Base-by-base conservation (phyloP, 768 basidiomycete species). In the Psilocybe tampanensis region DNA sequence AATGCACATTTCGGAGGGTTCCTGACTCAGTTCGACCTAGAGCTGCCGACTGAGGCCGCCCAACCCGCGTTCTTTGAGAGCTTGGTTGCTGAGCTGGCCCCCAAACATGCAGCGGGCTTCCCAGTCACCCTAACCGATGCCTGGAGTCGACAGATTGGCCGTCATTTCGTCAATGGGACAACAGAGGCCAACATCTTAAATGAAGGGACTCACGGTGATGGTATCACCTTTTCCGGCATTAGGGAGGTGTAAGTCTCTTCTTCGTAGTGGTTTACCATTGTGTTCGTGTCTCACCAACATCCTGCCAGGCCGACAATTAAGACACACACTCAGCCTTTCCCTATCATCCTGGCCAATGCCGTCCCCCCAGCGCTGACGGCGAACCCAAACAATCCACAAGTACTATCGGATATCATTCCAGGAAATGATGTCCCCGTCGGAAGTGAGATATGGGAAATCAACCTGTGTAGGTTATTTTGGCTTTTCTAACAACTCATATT, bases 71-170 rank as follows among this genome's bases (percentile, higher is more conserved):
- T 45, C 36, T 47, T 58, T 23, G 44, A 47, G 11, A 50, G 44
- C 6, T 18, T 58, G 22, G 33, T 58, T 0, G 44, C 50, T 17
- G 56, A 58, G 34, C 50, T 52, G 34, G 15, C 11, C 13, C 33
- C 33, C 19, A 58, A 58, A 33, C 32, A 47, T 34, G 33, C 44
- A 11, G 56, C 56, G 0, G 56, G 56, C 6, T 58, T 58, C 24
- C 56, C 56, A 8, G 56, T 58, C 9, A 58, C 56, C 9, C 44
- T 58, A 8, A 58, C 56, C 7, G 56, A 58, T n/a, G 56, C 56
- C 8, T 58, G 56, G 56, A 52, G 44, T 19, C 33, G 56, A 12
- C 21, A 41, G 44, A 36, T 58, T 8, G 56, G 50, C 2, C 32
- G 56, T 8, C 56, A 58, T 22, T 58, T 58, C 6, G 56, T 58